Base-by-base conservation (phyloP, 257 asterid genomes). In the Anisodus acutangulus region DNA sequence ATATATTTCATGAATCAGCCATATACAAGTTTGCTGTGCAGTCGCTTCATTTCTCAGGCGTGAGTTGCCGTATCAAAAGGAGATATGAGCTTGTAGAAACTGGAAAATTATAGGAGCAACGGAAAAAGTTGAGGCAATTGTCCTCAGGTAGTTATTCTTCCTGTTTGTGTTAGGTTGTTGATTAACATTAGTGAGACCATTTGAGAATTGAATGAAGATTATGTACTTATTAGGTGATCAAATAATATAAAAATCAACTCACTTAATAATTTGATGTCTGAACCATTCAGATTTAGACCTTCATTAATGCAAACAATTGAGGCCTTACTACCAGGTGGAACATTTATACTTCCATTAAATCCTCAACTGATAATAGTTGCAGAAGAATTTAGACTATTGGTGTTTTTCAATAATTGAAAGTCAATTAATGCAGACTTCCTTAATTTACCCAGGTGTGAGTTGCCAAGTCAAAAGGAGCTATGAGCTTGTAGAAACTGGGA, bases 41-140 rank as follows among this genome's bases (percentile, higher is more conserved):
- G 47, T 53, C 26, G 26, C 63, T 26, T 76, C 63, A 53, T 76
- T 31, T 16, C 47, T 76, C 45, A 76, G 47, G 31, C 53, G 22
- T 22, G 81, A 78, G 45, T 26, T 53, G 16, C 49, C 81, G 3
- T 76, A 47, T 13, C 5, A 5, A 22, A 53, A 53, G 63, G 47
- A 76, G 47, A 13, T 26, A 26, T 26, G 81, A 76, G 81, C 64
- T 51, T 26, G 81, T 8, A 16, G 81, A 76, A 51, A 78, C 45
- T 31, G 35, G 43, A 4, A 78, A 76, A 26, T 13, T 78, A 16
- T 16, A 78, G 81, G 8, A 76, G 64, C 63, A 53, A 15, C 2
- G 13, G 47, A 15, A 22, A 13, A 53, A 13, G 15, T 53, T 26
- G 45, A 31, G 1, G 35, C 35, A 31, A 31, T 31, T 31, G 35